phyloP scores from a whole-genome alignment of 208 protist species.

The Wallacemonas rigidus region DNA sequence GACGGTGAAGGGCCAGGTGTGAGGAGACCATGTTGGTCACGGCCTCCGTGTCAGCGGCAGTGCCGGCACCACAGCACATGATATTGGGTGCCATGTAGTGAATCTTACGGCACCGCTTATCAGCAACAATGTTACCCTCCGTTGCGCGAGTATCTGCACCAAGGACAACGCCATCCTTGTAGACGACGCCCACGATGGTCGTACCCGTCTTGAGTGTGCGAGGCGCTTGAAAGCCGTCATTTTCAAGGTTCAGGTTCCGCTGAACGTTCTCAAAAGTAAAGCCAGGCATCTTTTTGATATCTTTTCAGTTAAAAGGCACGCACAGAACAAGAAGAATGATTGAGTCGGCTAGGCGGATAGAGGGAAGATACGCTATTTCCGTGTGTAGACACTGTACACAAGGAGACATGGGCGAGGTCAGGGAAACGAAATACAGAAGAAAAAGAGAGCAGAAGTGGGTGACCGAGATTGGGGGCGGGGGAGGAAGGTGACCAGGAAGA shows the following conservation, averaged over 20 bases:
- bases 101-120: constrained; percentile 99
- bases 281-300: constrained; percentile 63
- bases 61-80: constrained; percentile 99
- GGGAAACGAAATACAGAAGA: constrained; percentile 25
- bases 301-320: background rate
- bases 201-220: constrained; percentile 99
- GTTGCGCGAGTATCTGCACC: constrained; percentile 99
- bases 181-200: constrained; percentile 99
- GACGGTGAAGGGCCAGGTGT: constrained; percentile 95
- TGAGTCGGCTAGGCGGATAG: background rate
- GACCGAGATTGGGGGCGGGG: no score
- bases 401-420: no score
- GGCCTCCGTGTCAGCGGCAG: constrained; percentile 98
- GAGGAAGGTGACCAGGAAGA: no score
- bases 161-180: constrained; percentile 99
- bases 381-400: constrained; percentile 7
- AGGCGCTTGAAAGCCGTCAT: constrained; percentile 64
- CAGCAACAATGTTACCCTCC: constrained; percentile 98
- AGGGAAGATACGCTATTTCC: background rate
- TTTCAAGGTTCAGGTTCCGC: constrained; percentile 90
- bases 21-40: constrained; percentile 94
- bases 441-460: constrained; percentile 14
- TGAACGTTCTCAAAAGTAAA: constrained; percentile 94
- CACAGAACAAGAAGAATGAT: constrained; percentile 1
- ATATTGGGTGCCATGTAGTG: constrained; percentile 99